Evolutionary conservation across 371 early-diverging fungal species (phyloP), one percentile per base, ranked within the genome.

Genomic region (Mucor irregularis): DNA sequence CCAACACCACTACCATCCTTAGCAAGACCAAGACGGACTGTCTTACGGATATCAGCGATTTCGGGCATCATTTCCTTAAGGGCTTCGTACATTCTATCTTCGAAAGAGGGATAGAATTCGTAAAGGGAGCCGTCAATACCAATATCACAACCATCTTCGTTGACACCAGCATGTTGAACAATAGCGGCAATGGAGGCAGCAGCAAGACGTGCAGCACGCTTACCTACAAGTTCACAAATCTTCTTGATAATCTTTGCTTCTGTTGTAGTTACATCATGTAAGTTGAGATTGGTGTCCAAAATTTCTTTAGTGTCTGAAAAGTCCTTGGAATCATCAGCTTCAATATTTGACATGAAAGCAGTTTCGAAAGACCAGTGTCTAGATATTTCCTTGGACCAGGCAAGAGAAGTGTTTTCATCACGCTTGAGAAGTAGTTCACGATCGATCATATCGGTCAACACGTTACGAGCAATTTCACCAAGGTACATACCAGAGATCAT

Each of bases 401-500:
- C 61, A 49, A 60, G 25, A 2, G 49, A 51, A 19, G 60, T 47
- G 19, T 65, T 37, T 34, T 69, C 56, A 38, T 91, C 89, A 11
- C 62, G 47, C 44, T 73, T 58, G 58, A 96, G 94, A 22, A 98
- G 56, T 21, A 91, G 66, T 31, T 89, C 86, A 49, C 87, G 87
- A 65, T 90, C 90, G 52, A 92, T 85, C 62, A 97, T 82, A 60
- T 96, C 84, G 47, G 92, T 60, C 24, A 92, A 48, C 33, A 90
- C 83, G 52, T 87, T 85, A 33, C 97, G 90, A 5, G 82, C 78
- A 37, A 98, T 88, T 66, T 98, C 97, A 51, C 97, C 98, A 9
- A 98, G 78, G 69, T 96, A 98, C 87, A 95, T 89, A 28, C 98
- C 97, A 10, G 92, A 90, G 30, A 98, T 90, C 87, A 95, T 85